A percentile compares a stretch with the other conserved stretches of the same genome.
Evolutionary conservation across 371 early-diverging fungal genomes (phyloP).

Genomic region (Mucor velutinosus): DNA sequence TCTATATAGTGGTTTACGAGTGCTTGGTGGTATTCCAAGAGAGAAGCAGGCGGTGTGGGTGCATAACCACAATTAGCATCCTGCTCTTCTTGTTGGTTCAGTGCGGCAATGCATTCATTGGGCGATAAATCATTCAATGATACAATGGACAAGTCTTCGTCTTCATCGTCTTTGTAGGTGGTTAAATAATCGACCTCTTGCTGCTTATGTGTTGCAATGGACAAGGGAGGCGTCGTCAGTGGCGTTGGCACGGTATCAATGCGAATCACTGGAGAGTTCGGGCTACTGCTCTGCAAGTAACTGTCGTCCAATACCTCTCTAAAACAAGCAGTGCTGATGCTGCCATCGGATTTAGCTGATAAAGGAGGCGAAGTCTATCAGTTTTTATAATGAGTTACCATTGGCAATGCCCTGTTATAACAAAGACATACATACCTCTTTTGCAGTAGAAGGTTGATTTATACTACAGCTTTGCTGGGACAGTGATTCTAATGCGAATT

Average conservation of each 20-base stretch:
- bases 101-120: neutral
- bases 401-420: neutral
- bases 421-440: neutral
- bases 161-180: neutral
- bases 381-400: neutral
- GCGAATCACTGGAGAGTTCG: neutral
- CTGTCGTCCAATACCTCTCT: constrained; percentile 61
- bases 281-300: constrained; percentile 15
- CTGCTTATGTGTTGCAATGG: neutral
- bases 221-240: neutral
- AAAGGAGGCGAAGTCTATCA: neutral
- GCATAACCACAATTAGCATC: neutral
- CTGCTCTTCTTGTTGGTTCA: neutral
- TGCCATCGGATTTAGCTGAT: neutral
- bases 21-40: neutral
- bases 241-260: neutral
- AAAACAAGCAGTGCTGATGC: neutral
- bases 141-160: neutral
- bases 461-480: neutral
- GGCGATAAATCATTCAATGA: neutral
- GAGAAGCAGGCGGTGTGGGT: neutral
- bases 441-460: neutral
- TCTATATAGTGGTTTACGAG: neutral
- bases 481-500: neutral
- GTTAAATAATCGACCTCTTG: neutral